A percentile compares a stretch with the other conserved stretches of the same genome.
These are phyloP conservation scores for Lichenothelia convexa DNA, from an alignment of 495 filamentous ascomycete species.

Conservation along the genomic window DNA sequence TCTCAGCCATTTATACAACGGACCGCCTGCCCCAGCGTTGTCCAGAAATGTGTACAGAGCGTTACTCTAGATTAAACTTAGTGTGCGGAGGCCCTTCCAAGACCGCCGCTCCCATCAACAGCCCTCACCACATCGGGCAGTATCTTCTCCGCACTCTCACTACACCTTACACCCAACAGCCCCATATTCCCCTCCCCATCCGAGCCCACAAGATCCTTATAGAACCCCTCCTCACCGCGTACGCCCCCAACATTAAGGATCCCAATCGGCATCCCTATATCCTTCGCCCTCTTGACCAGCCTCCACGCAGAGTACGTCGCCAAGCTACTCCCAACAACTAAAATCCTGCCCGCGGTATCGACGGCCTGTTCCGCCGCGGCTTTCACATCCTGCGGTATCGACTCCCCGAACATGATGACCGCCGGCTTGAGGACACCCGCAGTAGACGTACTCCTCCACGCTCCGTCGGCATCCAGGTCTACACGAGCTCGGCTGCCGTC, in stretches of 20 bases:
- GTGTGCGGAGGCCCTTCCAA: too few relatives aligned
- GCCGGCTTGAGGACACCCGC: conserved; percentile 77
- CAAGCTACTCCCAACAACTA: conserved; percentile 74
- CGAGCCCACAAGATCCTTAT: conserved; percentile 5
- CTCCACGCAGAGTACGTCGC: conserved; percentile 93
- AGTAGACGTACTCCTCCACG: conserved; percentile 48
- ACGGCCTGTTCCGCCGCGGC: conserved; percentile 60
- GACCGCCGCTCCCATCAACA: conserved; percentile 6
- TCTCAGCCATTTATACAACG: too few relatives aligned
- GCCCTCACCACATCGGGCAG: conserved; percentile 16
- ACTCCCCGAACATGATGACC: conserved; percentile 93
- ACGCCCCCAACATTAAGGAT: conserved; percentile 25
- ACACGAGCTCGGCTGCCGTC: conserved; percentile 41
- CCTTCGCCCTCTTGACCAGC: conserved; percentile 63
- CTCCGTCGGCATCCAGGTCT: conserved; percentile 62
- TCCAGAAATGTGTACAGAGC: too few relatives aligned
- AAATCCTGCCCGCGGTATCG: conserved; percentile 49
- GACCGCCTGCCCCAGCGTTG: too few relatives aligned
- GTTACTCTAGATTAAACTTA: too few relatives aligned
- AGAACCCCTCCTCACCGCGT: conserved; percentile 20
- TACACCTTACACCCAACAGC: conserved; percentile 12
- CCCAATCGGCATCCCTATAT: conserved; percentile 64
- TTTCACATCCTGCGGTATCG: conserved; percentile 49
- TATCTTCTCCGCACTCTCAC: conserved; percentile 14
- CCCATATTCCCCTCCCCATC: conserved; percentile 14